Base-by-base conservation (phyloP, 805 yeast genomes). In the Kregervanrija fluxuum region DNA sequence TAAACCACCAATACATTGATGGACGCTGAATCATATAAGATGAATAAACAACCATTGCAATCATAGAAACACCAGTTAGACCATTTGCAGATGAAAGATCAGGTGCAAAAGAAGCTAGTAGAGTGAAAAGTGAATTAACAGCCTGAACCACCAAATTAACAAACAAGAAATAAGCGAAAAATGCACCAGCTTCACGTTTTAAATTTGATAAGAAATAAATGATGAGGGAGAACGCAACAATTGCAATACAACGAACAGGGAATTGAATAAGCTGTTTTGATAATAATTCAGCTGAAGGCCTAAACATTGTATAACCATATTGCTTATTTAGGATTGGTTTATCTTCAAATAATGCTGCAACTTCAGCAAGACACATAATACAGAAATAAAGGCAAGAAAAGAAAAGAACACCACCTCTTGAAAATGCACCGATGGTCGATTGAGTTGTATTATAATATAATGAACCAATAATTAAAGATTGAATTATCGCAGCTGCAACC, bases 251-350 rank as follows among this genome's bases (percentile, higher is more conserved):
- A 54, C 79, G 77, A 37, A 74, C 67, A 3, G 85, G 86, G 41
- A 79, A 58, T 54, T 77, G 80, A 37, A 80, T 71, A 33, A 80
- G 56, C 51, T 76, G 73, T 47, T 71, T 71, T 9, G 82, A 77
- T 37, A 81, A 50, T 9, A 82, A 74, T 60, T 80, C 85, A 22
- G 84, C 83, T 16, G 85, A 73, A 13, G 80, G 79, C 48, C 80
- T 75, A 58, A 76, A 79, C 65, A 81, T 66, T 12, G 82, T 76
- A 52, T 77, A 80, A 28, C 80, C 71, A 54, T 75, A 74, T 55
- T 81, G 88, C 57, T 80, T 81, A 52, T 76, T 79, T 46, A 79
- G 69, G 53, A 80, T 78, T 30, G 82, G 78, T 65, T 84, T 76
- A 45, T 74, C 75, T 47, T 76, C 75, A 54, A 77, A 81, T 45